Evolutionary conservation across 163 green algal species (phyloP).

Genomic region (Smithsoniella earleae): DNA sequence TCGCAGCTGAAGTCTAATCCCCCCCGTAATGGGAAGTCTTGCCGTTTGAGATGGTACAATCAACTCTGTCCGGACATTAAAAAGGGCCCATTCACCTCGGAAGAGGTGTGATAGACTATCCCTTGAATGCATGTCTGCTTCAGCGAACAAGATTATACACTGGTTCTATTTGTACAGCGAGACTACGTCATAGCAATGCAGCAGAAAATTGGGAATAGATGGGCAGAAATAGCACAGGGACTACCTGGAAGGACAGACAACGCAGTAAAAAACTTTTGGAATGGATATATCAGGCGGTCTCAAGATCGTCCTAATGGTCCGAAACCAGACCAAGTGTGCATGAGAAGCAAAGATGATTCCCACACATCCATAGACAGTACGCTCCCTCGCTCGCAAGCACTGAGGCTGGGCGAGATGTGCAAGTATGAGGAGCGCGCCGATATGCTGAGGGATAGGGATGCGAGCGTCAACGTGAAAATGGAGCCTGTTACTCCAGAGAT

Average conservation of each 20-base stretch:
- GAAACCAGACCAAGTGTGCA: too few species aligned
- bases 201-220: conserved; percentile 57
- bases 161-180: too few species aligned
- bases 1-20: conserved; percentile 29
- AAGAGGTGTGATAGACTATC: conserved; percentile 62
- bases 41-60: conserved; percentile 76
- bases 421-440: conserved; percentile 12
- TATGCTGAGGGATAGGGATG: background rate
- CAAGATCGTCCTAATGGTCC: too few species aligned
- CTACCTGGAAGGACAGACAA: conserved; percentile 75
- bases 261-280: conserved; percentile 79
- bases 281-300: conserved; percentile 1
- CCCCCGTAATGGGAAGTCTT: conserved; percentile 23
- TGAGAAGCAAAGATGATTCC: conserved; percentile 17
- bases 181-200: conserved; percentile 33
- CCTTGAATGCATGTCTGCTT: too few species aligned
- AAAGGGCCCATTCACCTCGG: conserved; percentile 72
- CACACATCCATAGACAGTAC: conserved; percentile 1
- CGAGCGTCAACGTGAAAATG: background rate
- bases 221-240: conserved; percentile 69
- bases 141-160: too few species aligned
- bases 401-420: too few species aligned
- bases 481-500: conserved; percentile 11
- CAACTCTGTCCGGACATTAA: conserved; percentile 85
- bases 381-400: too few species aligned